phyloP scores from a whole-genome alignment of 2,329 filamentous ascomycete species.

The Alternaria sp. region DNA sequence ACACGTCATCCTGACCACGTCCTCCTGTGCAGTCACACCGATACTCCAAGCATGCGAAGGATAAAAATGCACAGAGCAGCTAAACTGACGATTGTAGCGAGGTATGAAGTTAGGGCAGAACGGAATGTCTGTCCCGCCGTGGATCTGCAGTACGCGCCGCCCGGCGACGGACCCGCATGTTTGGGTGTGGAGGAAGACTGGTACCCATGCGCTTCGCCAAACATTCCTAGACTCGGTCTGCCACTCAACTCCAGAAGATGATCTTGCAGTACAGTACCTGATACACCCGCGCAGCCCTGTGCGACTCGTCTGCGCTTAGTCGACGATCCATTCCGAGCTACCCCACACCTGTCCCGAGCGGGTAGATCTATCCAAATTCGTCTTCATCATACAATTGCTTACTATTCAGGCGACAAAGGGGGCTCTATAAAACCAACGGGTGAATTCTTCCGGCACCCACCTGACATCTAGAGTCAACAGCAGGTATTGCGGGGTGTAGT shows the following conservation, averaged over 20 bases:
- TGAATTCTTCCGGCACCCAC: not conserved
- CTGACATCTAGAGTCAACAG: not conserved
- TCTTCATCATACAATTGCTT: not conserved
- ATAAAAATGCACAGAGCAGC: not conserved
- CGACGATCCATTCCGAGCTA: conserved; percentile 1
- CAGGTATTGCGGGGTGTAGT: not conserved
- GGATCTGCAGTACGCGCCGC: not conserved
- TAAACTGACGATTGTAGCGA: not conserved
- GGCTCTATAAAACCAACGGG: not conserved
- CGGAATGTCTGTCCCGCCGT: not conserved
- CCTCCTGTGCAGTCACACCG: not conserved
- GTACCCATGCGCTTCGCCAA: not conserved
- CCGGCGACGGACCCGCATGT: not conserved
- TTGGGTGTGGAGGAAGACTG: not conserved
- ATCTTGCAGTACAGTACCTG: not conserved
- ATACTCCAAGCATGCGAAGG: not conserved
- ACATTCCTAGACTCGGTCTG: not conserved
- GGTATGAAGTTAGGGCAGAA: not conserved
- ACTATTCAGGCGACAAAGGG: not conserved
- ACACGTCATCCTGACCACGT: conserved; percentile 1
- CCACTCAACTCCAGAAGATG: not conserved
- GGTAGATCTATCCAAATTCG: not conserved
- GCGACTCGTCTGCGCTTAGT: conserved; percentile 14
- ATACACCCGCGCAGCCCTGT: not conserved
- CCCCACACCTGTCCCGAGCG: conserved; percentile 3